Base-by-base conservation (phyloP, 1,284 basidiomycete genomes). In the Neonothopanus nambi region DNA sequence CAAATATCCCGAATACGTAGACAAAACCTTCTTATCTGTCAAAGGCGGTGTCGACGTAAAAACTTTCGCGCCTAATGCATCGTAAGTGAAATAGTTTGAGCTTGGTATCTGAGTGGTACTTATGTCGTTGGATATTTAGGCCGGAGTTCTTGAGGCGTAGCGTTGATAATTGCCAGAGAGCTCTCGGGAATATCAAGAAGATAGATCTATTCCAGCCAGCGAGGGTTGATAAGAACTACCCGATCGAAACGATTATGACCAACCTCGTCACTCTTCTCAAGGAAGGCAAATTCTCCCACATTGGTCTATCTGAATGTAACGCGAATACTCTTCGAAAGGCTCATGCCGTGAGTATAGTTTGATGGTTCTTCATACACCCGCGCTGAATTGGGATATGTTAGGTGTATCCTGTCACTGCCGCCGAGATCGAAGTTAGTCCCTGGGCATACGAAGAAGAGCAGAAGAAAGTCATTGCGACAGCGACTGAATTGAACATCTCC, bases 231-330 rank as follows among this genome's bases (percentile, higher is more conserved):
- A 59, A 49, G 7, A 63, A 61, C 1, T 51, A 69, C 15, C 58
- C 71, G 3, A 65, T 78, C 39, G 75, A 77, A 50, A 64, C 71
- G n/a, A 59, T 65, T 20, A 70, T 72, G 40, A 56, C 57, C 18
- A 60, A 62, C 3, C 66, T 76, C 8, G 66, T 63, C 2, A 60
- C 62, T n/a, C 66, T 76, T 37, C 65, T 67, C 35, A 72, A n/a
- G n/a, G n/a, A n/a, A n/a, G n/a, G n/a, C n/a, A n/a, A n/a, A n/a
- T n/a, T n/a, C n/a, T n/a, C n/a, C 48, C 73, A 79, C 60, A 77
- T 82, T 24, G 80, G 81, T 1, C 64, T 82, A 52, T 81, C 78
- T 23, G 82, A 84, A 62, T 75, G 71, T 53, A 72, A 68, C 2
- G 77, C 76, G 13, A 70, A 67, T n/a, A 80, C 80, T 0, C 66